phyloP scores from a whole-genome alignment of 2,329 filamentous ascomycete species.

The Epichloe brachyelytri region DNA sequence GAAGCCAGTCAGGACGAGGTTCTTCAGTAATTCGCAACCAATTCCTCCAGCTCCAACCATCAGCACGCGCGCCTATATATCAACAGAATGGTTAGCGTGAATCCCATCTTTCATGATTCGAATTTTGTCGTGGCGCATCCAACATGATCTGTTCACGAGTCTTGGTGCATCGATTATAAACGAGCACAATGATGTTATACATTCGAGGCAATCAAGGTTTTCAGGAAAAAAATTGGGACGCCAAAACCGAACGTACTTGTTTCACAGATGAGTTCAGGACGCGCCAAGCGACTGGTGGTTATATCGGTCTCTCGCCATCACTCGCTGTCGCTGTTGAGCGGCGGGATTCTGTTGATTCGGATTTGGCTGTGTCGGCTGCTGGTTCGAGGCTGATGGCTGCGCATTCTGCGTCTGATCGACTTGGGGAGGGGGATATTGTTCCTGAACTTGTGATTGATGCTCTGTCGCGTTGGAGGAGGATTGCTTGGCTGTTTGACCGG shows the following conservation, averaged over 20 bases:
- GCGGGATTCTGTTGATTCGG: conserved; percentile 10
- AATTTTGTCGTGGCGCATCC: background rate
- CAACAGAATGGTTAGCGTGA: background rate
- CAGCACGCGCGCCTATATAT: conserved; percentile 60
- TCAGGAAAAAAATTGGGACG: background rate
- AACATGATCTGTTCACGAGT: background rate
- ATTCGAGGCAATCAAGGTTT: background rate
- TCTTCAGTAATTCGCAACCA: conserved; percentile 94
- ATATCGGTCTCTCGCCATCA: conserved; percentile 35
- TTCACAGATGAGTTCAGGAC: conserved; percentile 52
- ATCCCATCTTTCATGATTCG: no score
- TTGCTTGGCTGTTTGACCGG: background rate
- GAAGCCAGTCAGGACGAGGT: conserved; percentile 83
- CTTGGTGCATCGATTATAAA: background rate
- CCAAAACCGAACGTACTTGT: conserved; percentile 39
- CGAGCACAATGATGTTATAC: background rate
- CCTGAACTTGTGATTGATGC: conserved; percentile 5
- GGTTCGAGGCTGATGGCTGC: conserved; percentile 6
- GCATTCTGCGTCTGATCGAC: conserved; percentile 3
- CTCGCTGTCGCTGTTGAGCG: conserved; percentile 14
- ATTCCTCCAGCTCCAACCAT: conserved; percentile 96
- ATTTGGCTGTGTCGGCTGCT: conserved; percentile 4
- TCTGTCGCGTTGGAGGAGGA: background rate
- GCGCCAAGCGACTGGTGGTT: conserved; percentile 55
- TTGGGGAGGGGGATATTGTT: conserved; percentile 6